A percentile compares a stretch with the other conserved stretches of the same genome.
Conservation (phyloP, 768 basidiomycete species). For the Suillus discolor region DNA sequence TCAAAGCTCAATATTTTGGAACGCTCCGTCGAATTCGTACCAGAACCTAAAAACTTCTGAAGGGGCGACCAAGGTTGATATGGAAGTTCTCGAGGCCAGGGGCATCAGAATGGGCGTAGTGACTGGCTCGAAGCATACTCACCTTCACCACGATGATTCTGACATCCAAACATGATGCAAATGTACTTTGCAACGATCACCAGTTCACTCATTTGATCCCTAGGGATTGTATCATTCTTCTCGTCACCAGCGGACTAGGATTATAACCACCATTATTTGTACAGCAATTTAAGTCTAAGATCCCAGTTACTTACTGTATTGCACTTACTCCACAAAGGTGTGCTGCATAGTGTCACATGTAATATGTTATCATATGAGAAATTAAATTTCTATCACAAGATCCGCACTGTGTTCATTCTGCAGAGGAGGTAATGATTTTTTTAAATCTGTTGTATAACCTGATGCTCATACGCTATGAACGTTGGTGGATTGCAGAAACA, state of each 20-base stretch:
- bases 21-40: conserved; percentile 79
- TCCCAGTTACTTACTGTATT: conserved; percentile 31
- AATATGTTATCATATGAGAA: conserved; percentile 42
- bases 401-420: no score
- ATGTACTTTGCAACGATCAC: neutral
- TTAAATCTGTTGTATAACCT: no score
- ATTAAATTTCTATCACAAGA: no score
- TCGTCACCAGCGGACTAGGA: conserved; percentile 21
- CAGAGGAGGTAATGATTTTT: no score
- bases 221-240: conserved; percentile 8
- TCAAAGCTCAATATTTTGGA: conserved; percentile 90
- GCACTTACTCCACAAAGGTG: conserved; percentile 30
- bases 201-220: conserved; percentile 7
- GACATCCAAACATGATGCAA: conserved; percentile 37
- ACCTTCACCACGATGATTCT: conserved; percentile 55
- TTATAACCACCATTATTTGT: conserved; percentile 21
- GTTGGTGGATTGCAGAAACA: no score
- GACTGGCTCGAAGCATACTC: conserved; percentile 42
- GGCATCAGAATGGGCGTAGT: conserved; percentile 61
- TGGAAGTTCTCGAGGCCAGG: conserved; percentile 81
- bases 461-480: no score
- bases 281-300: conserved; percentile 32
- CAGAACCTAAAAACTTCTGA: conserved; percentile 70
- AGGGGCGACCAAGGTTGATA: conserved; percentile 69
- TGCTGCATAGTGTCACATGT: conserved; percentile 40